phyloP scores from a whole-genome alignment of 192 early-diverging fungal genomes.

The Linnemannia schmuckeri region DNA sequence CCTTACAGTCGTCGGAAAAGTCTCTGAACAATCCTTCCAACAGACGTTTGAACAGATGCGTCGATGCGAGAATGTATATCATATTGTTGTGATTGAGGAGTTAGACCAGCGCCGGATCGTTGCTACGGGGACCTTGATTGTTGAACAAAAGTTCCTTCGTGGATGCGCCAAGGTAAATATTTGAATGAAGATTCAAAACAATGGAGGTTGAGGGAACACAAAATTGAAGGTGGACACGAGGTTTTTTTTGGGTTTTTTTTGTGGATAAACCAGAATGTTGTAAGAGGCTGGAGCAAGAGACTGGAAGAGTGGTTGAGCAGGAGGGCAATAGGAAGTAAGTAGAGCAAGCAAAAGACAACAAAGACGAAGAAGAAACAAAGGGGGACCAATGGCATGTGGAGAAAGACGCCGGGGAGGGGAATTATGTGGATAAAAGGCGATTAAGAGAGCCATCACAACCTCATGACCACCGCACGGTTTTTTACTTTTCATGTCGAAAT shows the following conservation, averaged over 20 bases:
- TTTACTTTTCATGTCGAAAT: background rate
- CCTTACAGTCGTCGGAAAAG: constrained; percentile 83
- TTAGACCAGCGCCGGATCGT: constrained; percentile 71
- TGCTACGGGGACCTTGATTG: constrained; percentile 87
- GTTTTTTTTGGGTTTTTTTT: background rate
- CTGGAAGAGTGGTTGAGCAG: background rate
- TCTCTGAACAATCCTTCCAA: constrained; percentile 67
- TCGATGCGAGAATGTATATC: constrained; percentile 71
- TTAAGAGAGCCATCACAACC: background rate
- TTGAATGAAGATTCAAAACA: background rate
- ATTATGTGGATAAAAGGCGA: background rate
- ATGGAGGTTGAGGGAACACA: background rate
- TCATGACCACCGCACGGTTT: background rate
- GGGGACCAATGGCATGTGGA: background rate
- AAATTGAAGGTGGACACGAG: background rate
- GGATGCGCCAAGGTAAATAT: constrained; percentile 77
- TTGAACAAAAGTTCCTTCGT: constrained; percentile 94
- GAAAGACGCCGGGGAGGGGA: background rate
- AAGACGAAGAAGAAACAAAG: background rate
- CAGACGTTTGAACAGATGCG: constrained; percentile 86
- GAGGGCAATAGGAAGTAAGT: background rate
- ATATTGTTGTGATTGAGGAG: constrained; percentile 90
- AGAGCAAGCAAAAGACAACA: no score
- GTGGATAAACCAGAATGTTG: no score
- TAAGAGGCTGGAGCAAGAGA: no score